Evolutionary conservation across 441 rosid species (phyloP).

Genomic region (Geranium incanum): DNA sequence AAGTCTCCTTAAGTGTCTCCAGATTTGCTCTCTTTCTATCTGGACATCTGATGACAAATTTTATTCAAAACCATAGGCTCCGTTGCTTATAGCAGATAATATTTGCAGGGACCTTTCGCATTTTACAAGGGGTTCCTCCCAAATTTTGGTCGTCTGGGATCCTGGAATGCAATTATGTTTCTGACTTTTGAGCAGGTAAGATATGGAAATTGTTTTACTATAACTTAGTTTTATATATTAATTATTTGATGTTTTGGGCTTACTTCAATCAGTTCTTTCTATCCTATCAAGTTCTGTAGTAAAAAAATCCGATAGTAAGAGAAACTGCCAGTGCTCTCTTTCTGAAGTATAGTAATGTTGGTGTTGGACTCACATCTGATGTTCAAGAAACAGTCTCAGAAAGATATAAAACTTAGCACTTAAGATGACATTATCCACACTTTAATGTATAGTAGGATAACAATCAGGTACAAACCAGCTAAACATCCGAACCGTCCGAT

Average conservation of each 20-base stretch:
- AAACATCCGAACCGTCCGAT: no score
- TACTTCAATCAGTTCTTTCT: not conserved
- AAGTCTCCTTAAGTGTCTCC: not conserved
- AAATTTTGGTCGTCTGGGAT: slow-evolving; percentile 59
- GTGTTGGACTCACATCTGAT: not conserved
- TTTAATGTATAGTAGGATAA: no score
- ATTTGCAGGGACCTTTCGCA: slow-evolving; percentile 46
- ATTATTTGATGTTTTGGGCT: not conserved
- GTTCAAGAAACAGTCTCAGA: not conserved
- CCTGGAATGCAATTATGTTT: slow-evolving; percentile 64
- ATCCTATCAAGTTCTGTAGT: not conserved
- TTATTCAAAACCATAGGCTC: not conserved
- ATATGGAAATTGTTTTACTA: not conserved
- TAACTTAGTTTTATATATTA: not conserved
- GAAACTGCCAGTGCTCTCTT: not conserved
- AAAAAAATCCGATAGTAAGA: not conserved
- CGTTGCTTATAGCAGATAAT: slow-evolving; percentile 15
- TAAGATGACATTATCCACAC: not conserved
- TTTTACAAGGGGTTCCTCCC: slow-evolving; percentile 69
- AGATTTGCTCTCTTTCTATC: not conserved
- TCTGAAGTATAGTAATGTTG: not conserved
- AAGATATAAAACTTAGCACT: not conserved
- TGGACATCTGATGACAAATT: not conserved
- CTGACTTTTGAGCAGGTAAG: slow-evolving; percentile 69
- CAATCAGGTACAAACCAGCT: no score